These are phyloP conservation scores for Singerocomus rubriflavus DNA, from an alignment of 1,284 basidiomycete species.

Conservation along the genomic window DNA sequence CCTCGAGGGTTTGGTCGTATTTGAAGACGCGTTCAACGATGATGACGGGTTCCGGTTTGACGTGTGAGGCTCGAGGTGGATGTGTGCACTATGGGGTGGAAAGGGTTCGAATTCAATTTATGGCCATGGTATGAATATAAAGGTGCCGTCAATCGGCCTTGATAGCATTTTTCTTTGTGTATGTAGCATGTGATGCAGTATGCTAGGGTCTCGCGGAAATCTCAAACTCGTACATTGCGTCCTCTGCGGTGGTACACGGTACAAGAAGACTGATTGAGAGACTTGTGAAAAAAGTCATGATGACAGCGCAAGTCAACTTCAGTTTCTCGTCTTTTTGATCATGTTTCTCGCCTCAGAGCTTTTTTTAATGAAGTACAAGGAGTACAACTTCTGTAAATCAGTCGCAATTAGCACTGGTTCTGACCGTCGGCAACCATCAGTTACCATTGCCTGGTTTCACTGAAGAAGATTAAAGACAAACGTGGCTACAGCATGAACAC, in stretches of 20 bases:
- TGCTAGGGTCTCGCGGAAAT: neutral
- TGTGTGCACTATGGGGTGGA: neutral
- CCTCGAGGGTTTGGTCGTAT: conserved; percentile 30
- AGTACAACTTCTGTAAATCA: too few species aligned
- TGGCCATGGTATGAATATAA: conserved; percentile 11
- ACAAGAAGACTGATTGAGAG: neutral
- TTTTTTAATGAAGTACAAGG: too few species aligned
- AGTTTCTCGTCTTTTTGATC: too few species aligned
- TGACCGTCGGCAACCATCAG: too few species aligned
- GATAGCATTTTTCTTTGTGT: conserved; percentile 14
- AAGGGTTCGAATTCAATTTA: conserved; percentile 15
- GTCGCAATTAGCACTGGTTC: too few species aligned
- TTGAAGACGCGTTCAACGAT: conserved; percentile 28
- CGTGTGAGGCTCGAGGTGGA: conserved; percentile 12
- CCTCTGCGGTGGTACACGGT: neutral
- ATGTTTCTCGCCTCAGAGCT: too few species aligned
- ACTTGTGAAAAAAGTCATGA: neutral
- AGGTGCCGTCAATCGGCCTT: conserved; percentile 5
- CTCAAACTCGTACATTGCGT: neutral
- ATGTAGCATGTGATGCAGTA: conserved; percentile 9
- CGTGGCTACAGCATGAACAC: conserved; percentile 16
- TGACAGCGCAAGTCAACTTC: too few species aligned
- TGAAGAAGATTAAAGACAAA: neutral
- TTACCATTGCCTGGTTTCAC: too few species aligned
- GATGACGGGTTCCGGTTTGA: conserved; percentile 29